These are phyloP conservation scores for Aspergillus aculeatus DNA, from an alignment of 2,329 filamentous ascomycete species.

Conservation along the genomic window DNA sequence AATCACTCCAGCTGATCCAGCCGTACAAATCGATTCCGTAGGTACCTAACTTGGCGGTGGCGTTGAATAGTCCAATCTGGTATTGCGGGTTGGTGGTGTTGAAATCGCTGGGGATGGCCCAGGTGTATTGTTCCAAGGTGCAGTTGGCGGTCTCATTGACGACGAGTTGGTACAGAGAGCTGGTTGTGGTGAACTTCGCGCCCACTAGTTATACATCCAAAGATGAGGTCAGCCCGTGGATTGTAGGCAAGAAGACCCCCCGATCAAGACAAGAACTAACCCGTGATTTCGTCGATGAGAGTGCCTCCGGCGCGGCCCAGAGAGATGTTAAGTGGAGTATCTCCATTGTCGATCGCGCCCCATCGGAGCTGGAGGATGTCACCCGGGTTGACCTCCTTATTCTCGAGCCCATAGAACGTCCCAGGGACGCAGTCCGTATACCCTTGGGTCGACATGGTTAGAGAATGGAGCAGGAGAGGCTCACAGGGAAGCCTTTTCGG, in stretches of 20 bases:
- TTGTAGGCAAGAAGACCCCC: not conserved
- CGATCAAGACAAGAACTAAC: not conserved
- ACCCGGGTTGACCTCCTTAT: constrained; percentile 5
- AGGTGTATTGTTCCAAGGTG: constrained; percentile 16
- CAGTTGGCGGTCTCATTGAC: constrained; percentile 11
- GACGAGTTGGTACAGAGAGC: constrained; percentile 7
- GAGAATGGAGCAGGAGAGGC: not conserved
- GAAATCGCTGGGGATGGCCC: constrained; percentile 11
- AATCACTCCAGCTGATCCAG: constrained; percentile 4
- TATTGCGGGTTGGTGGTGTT: constrained; percentile 11
- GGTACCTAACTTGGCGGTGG: constrained; percentile 3
- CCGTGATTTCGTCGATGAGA: constrained; percentile 3
- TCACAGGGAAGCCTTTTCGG: not conserved
- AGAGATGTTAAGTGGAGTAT: constrained; percentile 5
- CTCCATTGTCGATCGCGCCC: constrained; percentile 8
- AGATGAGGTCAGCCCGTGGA: not conserved
- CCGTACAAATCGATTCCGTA: constrained; percentile 2
- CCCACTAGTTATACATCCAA: not conserved
- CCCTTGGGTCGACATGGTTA: constrained; percentile 6
- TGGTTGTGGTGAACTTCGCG: constrained; percentile 1
- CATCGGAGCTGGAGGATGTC: constrained; percentile 5
- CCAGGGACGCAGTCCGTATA: constrained; percentile 6
- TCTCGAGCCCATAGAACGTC: constrained; percentile 8
- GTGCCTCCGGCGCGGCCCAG: constrained; percentile 5
- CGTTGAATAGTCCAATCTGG: constrained; percentile 11